Percentiles rank a stretch among this genome's conserved stretches.
These are phyloP conservation scores for Xylariaceae sp. DNA, from an alignment of 2,329 filamentous ascomycete genomes.

Conservation along the genomic window DNA sequence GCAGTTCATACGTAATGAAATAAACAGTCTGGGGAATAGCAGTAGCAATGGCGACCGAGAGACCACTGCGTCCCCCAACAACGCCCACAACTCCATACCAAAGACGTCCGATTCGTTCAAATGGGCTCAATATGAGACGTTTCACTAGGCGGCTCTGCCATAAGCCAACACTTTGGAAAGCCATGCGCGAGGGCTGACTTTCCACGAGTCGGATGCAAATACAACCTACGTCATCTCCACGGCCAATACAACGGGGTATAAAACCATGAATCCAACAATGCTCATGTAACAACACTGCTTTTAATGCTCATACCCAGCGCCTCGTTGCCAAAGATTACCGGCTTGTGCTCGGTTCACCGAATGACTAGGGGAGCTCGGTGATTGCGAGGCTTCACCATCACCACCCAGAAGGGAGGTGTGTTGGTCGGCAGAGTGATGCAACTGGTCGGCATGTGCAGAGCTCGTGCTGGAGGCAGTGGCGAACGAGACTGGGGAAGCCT, in stretches of 20 bases:
- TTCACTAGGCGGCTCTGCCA: background rate
- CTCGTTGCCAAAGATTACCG: slow-evolving; percentile 46
- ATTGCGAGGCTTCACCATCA: background rate
- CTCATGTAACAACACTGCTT: slow-evolving; percentile 6
- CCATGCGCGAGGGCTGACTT: background rate
- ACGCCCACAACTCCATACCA: slow-evolving; percentile 10
- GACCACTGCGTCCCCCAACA: background rate
- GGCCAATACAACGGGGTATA: slow-evolving; percentile 1
- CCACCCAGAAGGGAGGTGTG: slow-evolving; percentile 33
- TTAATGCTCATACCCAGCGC: slow-evolving; percentile 44
- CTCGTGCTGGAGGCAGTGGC: slow-evolving; percentile 18
- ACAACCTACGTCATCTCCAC: background rate
- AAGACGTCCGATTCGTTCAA: slow-evolving; percentile 1
- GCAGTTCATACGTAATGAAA: background rate
- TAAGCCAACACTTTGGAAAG: background rate
- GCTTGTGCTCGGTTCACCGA: slow-evolving; percentile 34
- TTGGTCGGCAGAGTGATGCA: slow-evolving; percentile 42
- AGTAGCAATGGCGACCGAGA: slow-evolving; percentile 2
- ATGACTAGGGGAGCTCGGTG: background rate
- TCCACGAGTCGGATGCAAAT: background rate
- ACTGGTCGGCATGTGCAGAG: slow-evolving; percentile 30
- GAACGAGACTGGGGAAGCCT: slow-evolving; percentile 9
- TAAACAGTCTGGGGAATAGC: slow-evolving; percentile 6
- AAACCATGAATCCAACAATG: background rate
- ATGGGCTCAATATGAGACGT: background rate